phyloP scores from a whole-genome alignment of 75 land plant genomes.

The Gnetum montanum region DNA sequence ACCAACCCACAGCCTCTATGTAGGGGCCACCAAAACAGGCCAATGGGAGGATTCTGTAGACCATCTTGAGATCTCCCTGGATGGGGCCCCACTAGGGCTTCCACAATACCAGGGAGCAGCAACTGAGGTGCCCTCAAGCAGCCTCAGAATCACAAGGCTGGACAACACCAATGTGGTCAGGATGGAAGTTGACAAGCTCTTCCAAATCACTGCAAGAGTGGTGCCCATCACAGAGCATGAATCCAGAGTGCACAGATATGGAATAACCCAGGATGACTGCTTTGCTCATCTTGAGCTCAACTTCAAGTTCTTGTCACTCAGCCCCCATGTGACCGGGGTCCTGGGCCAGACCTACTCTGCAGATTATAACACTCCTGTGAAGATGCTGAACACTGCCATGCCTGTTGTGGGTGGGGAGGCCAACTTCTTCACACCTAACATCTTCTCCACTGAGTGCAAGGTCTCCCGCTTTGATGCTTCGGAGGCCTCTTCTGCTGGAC shows the following conservation, averaged over 20 bases:
- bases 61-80: conserved; percentile 11
- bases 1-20: conserved; percentile 7
- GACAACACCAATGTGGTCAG: not conserved
- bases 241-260: conserved; percentile 22
- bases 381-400: conserved; percentile 18
- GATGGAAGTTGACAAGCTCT: conserved; percentile 1
- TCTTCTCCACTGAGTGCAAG: conserved; percentile 22
- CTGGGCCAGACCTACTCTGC: conserved; percentile 25
- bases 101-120: not conserved
- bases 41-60: conserved; percentile 16
- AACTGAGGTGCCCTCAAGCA: not conserved
- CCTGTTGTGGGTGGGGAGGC: conserved; percentile 20
- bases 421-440: conserved; percentile 2
- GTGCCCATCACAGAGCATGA: conserved; percentile 28
- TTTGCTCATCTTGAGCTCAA: conserved; percentile 21
- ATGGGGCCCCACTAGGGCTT: conserved; percentile 12
- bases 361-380: conserved; percentile 16
- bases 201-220: conserved; percentile 12
- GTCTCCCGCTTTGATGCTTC: conserved; percentile 8
- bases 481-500: not conserved
- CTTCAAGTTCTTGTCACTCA: conserved; percentile 20
- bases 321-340: conserved; percentile 14
- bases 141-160: conserved; percentile 5
- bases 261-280: conserved; percentile 13
- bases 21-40: conserved; percentile 14